Evolutionary conservation across 768 basidiomycete species (phyloP).

Genomic region (Tulasnella calospora): DNA sequence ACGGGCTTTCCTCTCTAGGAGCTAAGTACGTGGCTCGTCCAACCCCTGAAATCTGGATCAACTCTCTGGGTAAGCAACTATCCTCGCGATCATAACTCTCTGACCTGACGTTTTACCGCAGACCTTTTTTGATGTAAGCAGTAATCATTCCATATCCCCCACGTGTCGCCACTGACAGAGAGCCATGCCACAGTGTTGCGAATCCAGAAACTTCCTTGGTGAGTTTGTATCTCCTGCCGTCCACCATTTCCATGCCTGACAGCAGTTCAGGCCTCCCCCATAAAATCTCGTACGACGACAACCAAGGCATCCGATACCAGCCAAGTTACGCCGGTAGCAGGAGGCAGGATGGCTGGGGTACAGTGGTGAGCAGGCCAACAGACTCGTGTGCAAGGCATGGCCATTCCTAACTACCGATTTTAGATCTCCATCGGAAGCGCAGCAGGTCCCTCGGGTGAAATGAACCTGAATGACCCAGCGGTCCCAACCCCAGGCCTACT

Average conservation of each 20-base stretch:
- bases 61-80: neutral
- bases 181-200: neutral
- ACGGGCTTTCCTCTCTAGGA: neutral
- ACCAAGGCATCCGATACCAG: neutral
- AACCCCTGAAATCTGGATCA: neutral
- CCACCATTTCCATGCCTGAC: neutral
- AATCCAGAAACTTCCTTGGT: neutral
- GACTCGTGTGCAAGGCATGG: neutral
- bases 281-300: neutral
- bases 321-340: neutral
- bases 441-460: neutral
- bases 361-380: neutral
- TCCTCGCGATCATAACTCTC: neutral
- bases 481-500: neutral
- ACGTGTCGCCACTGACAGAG: neutral
- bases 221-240: neutral
- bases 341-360: neutral
- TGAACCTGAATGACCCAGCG: neutral
- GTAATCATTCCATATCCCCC: neutral
- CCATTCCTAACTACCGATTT: neutral
- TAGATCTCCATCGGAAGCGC: neutral
- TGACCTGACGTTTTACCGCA: neutral
- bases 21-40: neutral
- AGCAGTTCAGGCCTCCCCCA: neutral
- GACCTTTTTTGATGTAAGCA: neutral